Evolutionary conservation across 768 basidiomycete genomes (phyloP).

Genomic region (Lactarius psammicola): DNA sequence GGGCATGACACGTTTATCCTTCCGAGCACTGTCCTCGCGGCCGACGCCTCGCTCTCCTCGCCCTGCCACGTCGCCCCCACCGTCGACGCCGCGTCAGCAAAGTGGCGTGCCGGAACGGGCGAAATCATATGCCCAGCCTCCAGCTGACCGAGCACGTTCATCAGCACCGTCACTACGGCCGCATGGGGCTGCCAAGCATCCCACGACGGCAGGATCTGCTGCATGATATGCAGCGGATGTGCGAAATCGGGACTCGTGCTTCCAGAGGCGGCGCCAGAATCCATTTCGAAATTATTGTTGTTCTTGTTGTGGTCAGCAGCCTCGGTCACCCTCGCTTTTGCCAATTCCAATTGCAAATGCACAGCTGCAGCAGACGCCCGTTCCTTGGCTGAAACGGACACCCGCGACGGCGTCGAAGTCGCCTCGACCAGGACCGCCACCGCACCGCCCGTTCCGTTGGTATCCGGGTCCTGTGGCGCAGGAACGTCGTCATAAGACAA

Average conservation of each 20-base stretch:
- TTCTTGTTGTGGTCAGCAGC: too few species aligned
- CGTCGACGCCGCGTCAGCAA: slow-evolving; percentile 32
- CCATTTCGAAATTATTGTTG: too few species aligned
- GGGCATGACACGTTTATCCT: slow-evolving; percentile 37
- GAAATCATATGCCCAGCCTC: slow-evolving; percentile 49
- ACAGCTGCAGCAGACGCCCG: slow-evolving; percentile 5
- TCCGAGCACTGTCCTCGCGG: background rate
- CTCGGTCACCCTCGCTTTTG: background rate
- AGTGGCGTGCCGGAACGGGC: slow-evolving; percentile 35
- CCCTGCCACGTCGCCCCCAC: slow-evolving; percentile 11
- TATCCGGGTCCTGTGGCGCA: slow-evolving; percentile 5
- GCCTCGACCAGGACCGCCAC: slow-evolving; percentile 16
- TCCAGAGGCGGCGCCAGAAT: too few species aligned
- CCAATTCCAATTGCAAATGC: slow-evolving; percentile 11
- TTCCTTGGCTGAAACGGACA: slow-evolving; percentile 6
- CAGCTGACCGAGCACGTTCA: slow-evolving; percentile 48
- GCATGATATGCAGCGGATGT: slow-evolving; percentile 58
- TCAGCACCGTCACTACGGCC: slow-evolving; percentile 47
- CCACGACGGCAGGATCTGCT: slow-evolving; percentile 63
- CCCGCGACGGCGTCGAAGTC: background rate
- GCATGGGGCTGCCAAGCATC: slow-evolving; percentile 64
- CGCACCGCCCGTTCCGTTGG: slow-evolving; percentile 26
- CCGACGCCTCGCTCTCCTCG: slow-evolving; percentile 12
- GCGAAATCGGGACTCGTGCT: slow-evolving; percentile 46
- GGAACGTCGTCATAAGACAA: slow-evolving; percentile 31